A percentile compares a stretch with the other conserved stretches of the same genome.
phyloP scores from a whole-genome alignment of 2,329 filamentous ascomycete genomes.

The Trichoderma sp. region DNA sequence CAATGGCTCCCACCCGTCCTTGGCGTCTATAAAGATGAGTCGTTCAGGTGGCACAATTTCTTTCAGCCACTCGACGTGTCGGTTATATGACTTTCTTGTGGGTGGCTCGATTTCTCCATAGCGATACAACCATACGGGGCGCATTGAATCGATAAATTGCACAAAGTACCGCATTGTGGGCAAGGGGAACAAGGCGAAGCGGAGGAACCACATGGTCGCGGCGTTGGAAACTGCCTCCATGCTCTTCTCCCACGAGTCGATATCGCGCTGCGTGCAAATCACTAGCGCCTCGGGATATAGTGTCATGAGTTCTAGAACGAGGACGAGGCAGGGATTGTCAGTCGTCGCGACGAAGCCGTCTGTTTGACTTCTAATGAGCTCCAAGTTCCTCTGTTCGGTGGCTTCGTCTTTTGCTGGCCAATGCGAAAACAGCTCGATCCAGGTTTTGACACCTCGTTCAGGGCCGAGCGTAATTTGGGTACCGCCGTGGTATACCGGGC shows the following conservation, averaged over 20 bases:
- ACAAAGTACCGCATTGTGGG: slow-evolving; percentile 23
- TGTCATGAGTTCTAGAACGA: slow-evolving; percentile 8
- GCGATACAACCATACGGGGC: neutral
- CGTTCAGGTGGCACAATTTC: neutral
- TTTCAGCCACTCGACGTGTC: slow-evolving; percentile 12
- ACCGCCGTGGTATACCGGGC: slow-evolving; percentile 26
- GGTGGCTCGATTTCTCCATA: slow-evolving; percentile 14
- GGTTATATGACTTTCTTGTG: slow-evolving; percentile 13
- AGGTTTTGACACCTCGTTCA: slow-evolving; percentile 21
- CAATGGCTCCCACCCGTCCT: neutral
- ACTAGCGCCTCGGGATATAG: slow-evolving; percentile 25
- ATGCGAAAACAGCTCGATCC: slow-evolving; percentile 11
- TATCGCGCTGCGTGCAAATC: slow-evolving; percentile 24
- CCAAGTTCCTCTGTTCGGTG: neutral
- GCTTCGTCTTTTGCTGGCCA: neutral
- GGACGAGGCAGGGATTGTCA: neutral
- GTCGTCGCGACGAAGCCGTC: slow-evolving; percentile 8
- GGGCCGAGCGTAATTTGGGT: slow-evolving; percentile 24
- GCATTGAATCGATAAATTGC: slow-evolving; percentile 1
- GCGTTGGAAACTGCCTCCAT: slow-evolving; percentile 18
- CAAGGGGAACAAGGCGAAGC: slow-evolving; percentile 21
- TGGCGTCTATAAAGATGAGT: neutral
- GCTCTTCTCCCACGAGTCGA: slow-evolving; percentile 23
- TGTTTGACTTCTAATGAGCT: neutral
- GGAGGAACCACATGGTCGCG: slow-evolving; percentile 20